Evolutionary conservation across 768 basidiomycete species (phyloP).

Genomic region (Lactifluus hygrophoroides): DNA sequence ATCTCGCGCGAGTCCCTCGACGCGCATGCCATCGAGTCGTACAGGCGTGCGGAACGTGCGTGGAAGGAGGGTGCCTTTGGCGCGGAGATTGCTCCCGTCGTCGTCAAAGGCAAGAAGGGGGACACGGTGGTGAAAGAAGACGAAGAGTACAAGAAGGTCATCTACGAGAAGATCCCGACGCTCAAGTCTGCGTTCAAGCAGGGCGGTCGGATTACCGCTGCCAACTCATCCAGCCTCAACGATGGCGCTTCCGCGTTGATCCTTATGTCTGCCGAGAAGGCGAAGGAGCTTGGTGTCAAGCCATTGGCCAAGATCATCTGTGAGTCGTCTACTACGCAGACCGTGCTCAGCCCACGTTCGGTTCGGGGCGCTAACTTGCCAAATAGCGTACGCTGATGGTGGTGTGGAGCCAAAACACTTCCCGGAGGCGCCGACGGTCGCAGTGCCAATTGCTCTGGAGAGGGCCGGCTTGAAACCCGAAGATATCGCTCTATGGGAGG

Average conservation of each 20-base stretch:
- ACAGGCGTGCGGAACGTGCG: constrained; percentile 84
- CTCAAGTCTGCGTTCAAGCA: constrained; percentile 86
- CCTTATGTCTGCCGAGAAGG: constrained; percentile 89
- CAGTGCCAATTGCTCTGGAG: constrained; percentile 81
- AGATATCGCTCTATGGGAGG: constrained; percentile 88
- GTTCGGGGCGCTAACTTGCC: background rate
- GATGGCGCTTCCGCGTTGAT: constrained; percentile 96
- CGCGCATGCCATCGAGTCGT: constrained; percentile 88
- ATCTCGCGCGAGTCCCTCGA: constrained; percentile 88
- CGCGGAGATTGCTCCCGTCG: constrained; percentile 83
- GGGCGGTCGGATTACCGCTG: constrained; percentile 88
- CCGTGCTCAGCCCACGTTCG: background rate
- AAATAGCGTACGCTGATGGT: constrained; percentile 87
- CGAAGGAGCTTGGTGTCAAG: constrained; percentile 80
- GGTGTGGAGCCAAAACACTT: constrained; percentile 97
- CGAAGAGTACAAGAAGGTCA: constrained; percentile 96
- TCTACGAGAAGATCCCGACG: constrained; percentile 87
- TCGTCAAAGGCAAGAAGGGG: constrained; percentile 90
- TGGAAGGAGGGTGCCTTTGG: constrained; percentile 83
- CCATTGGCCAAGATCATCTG: constrained; percentile 93
- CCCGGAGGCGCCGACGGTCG: constrained; percentile 89
- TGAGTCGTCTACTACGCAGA: constrained; percentile 35
- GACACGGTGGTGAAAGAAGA: constrained; percentile 87
- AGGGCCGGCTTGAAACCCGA: constrained; percentile 73
- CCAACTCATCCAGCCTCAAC: constrained; percentile 91